These are phyloP conservation scores for Aspergillus conjunctus DNA, from an alignment of 495 filamentous ascomycete species.

Conservation along the genomic window DNA sequence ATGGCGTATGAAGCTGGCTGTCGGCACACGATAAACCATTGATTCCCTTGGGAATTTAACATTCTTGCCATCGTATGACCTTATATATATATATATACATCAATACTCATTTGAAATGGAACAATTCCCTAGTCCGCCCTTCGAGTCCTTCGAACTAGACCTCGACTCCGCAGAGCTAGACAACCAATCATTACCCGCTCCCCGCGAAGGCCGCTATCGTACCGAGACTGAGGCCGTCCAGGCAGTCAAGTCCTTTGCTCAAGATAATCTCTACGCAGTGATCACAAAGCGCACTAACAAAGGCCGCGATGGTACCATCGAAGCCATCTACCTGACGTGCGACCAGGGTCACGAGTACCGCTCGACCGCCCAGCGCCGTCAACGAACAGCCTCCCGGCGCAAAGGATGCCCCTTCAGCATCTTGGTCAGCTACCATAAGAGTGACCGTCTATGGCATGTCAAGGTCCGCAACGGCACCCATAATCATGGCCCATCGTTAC, in stretches of 20 bases:
- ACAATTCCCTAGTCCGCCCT: background rate
- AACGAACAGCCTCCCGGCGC: slow-evolving; percentile 12
- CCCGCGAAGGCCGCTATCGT: slow-evolving; percentile 12
- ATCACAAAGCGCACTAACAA: slow-evolving; percentile 21
- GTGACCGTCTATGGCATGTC: slow-evolving; percentile 17
- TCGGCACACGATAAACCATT: too few relatives aligned
- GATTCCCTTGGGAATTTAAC: too few relatives aligned
- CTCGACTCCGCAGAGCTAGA: background rate
- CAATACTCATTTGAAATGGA: background rate
- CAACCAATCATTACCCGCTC: slow-evolving; percentile 9
- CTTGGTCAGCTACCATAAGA: slow-evolving; percentile 18
- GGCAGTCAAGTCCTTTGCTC: slow-evolving; percentile 15
- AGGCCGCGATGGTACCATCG: slow-evolving; percentile 17
- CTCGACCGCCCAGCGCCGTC: slow-evolving; percentile 18
- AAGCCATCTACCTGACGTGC: slow-evolving; percentile 21
- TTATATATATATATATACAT: too few relatives aligned
- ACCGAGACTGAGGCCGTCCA: slow-evolving; percentile 17
- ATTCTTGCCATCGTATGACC: too few relatives aligned
- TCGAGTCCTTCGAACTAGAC: slow-evolving; percentile 1
- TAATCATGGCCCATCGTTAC: slow-evolving; percentile 17
- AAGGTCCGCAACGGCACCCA: slow-evolving; percentile 14
- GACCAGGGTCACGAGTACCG: slow-evolving; percentile 18
- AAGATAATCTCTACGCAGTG: slow-evolving; percentile 16
- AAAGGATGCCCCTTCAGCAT: slow-evolving; percentile 19
- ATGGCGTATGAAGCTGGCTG: too few relatives aligned